phyloP scores from a whole-genome alignment of 2,329 filamentous ascomycete genomes.

The Cytospora piceae region DNA sequence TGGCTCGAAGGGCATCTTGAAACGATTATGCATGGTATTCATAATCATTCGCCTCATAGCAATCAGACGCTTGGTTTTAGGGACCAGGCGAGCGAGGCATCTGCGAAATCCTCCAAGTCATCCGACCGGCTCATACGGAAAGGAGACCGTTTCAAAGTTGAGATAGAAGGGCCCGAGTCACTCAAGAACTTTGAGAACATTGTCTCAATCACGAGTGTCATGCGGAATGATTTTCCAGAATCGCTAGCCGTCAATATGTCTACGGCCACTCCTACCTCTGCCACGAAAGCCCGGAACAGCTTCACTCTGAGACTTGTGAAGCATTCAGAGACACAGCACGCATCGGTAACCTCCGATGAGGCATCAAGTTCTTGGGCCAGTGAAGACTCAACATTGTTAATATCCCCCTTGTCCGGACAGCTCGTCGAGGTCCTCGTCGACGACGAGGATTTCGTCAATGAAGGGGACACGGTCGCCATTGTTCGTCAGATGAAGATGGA shows the following conservation, averaged over 20 bases:
- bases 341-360: not conserved
- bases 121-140: slow-evolving; percentile 17
- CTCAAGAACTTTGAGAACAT: not conserved
- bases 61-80: not conserved
- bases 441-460: slow-evolving; percentile 51
- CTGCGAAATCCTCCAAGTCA: not conserved
- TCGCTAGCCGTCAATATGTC: slow-evolving; percentile 56
- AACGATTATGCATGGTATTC: not conserved
- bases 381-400: slow-evolving; percentile 4
- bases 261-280: slow-evolving; percentile 46
- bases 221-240: slow-evolving; percentile 59
- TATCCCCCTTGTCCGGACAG: slow-evolving; percentile 52
- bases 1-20: slow-evolving; percentile 12
- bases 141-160: slow-evolving; percentile 16
- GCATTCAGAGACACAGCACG: slow-evolving; percentile 12
- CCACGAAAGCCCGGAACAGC: not conserved
- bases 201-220: slow-evolving; percentile 43
- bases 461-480: slow-evolving; percentile 59
- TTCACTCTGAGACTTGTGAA: slow-evolving; percentile 17
- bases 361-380: not conserved
- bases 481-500: slow-evolving; percentile 74
- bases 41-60: not conserved
- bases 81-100: not conserved
- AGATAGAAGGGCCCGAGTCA: not conserved
- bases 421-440: slow-evolving; percentile 62